Evolutionary conservation across 139 green algal species (phyloP).

Genomic region (Mesotaenium endlicherianum): DNA sequence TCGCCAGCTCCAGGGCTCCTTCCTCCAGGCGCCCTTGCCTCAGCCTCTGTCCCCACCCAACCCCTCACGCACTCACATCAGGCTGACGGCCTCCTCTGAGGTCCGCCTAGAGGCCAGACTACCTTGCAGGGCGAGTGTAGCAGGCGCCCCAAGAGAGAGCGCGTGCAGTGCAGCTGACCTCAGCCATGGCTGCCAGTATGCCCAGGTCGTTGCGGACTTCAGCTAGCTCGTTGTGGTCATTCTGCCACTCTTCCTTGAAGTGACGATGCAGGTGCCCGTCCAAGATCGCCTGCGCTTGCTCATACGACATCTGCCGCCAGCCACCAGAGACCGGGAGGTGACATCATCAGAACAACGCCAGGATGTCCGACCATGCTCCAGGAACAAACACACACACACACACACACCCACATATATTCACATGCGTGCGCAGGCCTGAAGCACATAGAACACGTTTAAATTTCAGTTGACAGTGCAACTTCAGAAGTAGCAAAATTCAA

Average conservation of each 20-base stretch:
- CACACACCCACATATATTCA: neutral
- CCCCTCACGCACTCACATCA: neutral
- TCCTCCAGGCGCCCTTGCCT: neutral
- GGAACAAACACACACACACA: neutral
- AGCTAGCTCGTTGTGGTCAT: neutral
- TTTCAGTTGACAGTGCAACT: neutral
- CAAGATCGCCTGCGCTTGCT: slow-evolving; percentile 69
- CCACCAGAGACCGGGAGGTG: neutral
- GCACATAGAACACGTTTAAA: neutral
- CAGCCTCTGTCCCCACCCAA: slow-evolving; percentile 41
- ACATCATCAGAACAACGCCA: neutral
- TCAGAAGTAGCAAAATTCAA: neutral
- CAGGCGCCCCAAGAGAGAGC: neutral
- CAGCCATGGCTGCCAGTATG: slow-evolving; percentile 26
- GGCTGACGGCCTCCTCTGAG: too few relatives aligned
- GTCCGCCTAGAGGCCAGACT: too few relatives aligned
- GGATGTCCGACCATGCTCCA: neutral
- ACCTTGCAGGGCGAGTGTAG: neutral
- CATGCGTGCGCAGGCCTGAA: neutral
- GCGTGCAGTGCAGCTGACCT: neutral
- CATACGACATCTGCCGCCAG: slow-evolving; percentile 52
- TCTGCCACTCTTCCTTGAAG: neutral
- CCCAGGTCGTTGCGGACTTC: slow-evolving; percentile 3
- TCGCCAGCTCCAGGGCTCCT: slow-evolving; percentile 46
- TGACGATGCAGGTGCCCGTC: slow-evolving; percentile 31